Percentiles rank a stretch among this genome's conserved stretches.
Conservation (phyloP, 1,284 basidiomycete genomes). For the Xerocomus nothofagi region DNA sequence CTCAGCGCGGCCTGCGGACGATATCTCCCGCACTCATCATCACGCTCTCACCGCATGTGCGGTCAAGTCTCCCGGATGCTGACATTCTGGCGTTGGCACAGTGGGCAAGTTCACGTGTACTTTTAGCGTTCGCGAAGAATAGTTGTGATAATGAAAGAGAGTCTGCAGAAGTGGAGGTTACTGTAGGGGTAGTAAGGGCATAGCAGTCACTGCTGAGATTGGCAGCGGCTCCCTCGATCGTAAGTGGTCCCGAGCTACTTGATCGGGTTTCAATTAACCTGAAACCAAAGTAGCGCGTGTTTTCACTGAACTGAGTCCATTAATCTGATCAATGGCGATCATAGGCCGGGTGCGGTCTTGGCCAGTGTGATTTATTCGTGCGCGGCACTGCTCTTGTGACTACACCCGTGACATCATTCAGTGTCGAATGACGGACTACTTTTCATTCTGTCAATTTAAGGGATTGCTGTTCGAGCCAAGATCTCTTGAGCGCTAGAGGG, state of each 20-base stretch:
- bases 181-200: constrained; percentile 47
- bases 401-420: constrained; percentile 15
- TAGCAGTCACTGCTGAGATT: constrained; percentile 12
- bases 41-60: constrained; percentile 78
- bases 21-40: constrained; percentile 63
- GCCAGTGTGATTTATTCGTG: constrained; percentile 1
- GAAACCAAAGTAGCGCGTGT: background rate
- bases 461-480: background rate
- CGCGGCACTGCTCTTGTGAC: constrained; percentile 8
- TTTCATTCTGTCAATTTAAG: constrained; percentile 9
- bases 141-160: constrained; percentile 31
- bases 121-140: constrained; percentile 41
- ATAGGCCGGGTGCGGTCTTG: background rate
- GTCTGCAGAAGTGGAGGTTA: constrained; percentile 44
- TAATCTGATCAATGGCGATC: no score
- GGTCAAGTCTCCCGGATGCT: constrained; percentile 64
- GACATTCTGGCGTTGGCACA: constrained; percentile 72
- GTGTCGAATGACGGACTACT: background rate
- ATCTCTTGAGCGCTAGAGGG: background rate
- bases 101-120: constrained; percentile 70
- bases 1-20: background rate
- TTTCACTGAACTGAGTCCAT: no score
- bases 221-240: constrained; percentile 4
- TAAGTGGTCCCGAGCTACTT: constrained; percentile 6
- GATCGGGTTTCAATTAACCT: background rate